Base-by-base conservation (phyloP, 2,329 filamentous ascomycete species). In the Aureobasidium sp. region DNA sequence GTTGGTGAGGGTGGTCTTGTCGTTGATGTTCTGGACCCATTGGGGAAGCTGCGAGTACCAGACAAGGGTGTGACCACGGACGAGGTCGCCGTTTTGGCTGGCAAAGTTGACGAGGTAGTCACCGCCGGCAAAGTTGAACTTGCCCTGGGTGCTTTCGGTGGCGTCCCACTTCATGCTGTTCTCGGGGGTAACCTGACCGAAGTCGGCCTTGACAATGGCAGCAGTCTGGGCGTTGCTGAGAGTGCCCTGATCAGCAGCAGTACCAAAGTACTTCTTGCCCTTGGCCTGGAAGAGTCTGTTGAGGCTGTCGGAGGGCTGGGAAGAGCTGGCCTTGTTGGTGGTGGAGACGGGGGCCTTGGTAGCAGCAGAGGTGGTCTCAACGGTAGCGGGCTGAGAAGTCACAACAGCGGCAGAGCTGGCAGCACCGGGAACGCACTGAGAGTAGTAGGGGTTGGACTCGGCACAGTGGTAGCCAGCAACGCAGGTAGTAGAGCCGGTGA, bases 151-250 rank as follows among this genome's bases (percentile, higher is more conserved):
- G 61, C 70, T 69, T 71, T 87, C 76, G 20, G 78, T 78, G 37
- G 80, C 75, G 67, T 87, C 83, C 85, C 85, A 89, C 74, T 89
- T 88, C 82, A 87, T 86, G 70, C 79, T 83, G 78, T 89, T 88
- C 77, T 89, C 87, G 1, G 82, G 80, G 0, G 86, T 87, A 25
- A 89, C 76, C 70, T 84, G 81, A 22, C 85, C 85, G 65, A 88
- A 88, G 72, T 87, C 76, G 59, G 77, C 75, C 65, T 80, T 79
- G 71, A 88, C 83, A 68, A 87, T 79, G 63, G 78, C 77, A n/a
- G 78, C 78, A 63, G 80, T 83, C 65, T 79, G 76, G 61, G 75
- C 78, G 11, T 75, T 70, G 37, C 70, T 75, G 4, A 88, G 78
- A 12, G 75, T 78, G 64, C 75, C 75, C 68, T 82, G 76, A 68